Conservation (phyloP, 163 green algal species). For the Scenedesmus sp. region DNA sequence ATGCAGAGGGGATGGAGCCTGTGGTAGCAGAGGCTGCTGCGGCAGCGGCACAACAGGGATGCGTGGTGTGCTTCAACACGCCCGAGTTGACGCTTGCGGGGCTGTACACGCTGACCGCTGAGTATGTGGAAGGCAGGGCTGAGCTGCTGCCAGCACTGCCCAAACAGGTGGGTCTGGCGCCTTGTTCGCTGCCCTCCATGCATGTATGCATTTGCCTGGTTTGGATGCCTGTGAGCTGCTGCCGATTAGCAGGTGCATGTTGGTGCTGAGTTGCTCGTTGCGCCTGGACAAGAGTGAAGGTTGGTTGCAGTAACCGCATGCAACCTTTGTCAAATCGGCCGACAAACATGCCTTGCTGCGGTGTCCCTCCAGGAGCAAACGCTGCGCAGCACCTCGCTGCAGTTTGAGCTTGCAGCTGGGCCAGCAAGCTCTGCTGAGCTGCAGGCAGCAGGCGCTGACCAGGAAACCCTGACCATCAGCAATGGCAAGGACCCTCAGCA, state of each 20-base stretch:
- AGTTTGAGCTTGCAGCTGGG: constrained; percentile 60
- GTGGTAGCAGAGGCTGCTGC: constrained; percentile 4
- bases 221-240: not conserved
- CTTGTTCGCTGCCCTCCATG: not conserved
- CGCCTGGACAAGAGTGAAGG: too few relatives aligned
- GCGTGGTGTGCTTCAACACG: constrained; percentile 46
- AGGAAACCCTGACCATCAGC: constrained; percentile 65
- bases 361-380: constrained; percentile 60
- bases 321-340: too few relatives aligned
- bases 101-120: constrained; percentile 68
- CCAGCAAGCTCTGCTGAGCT: constrained; percentile 53
- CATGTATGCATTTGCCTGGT: constrained; percentile 28
- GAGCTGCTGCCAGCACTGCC: constrained; percentile 50
- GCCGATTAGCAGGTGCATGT: too few relatives aligned
- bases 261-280: too few relatives aligned
- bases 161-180: constrained; percentile 39
- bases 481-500: constrained; percentile 66
- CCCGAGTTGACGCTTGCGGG: constrained; percentile 68
- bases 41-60: not conserved
- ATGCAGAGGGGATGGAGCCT: not conserved
- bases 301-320: too few relatives aligned
- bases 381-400: constrained; percentile 66
- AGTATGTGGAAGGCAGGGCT: constrained; percentile 72
- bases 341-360: constrained; percentile 19
- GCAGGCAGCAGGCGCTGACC: constrained; percentile 46